phyloP scores from a whole-genome alignment of 1,284 basidiomycete species.

The Leccinum fuscescens region DNA sequence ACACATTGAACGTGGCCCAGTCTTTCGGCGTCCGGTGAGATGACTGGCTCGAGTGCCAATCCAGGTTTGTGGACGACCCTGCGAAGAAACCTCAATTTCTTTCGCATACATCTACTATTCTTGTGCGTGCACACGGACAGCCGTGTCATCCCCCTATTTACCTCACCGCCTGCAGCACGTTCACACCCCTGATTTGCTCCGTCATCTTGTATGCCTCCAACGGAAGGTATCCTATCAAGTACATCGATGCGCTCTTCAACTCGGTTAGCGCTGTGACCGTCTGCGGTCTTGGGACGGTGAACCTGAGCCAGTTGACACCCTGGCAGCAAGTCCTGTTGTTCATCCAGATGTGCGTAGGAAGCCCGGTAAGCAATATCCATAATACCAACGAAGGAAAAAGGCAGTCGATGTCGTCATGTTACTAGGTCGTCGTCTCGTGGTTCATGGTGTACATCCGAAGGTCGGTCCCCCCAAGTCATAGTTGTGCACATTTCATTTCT shows the following conservation, averaged over 20 bases:
- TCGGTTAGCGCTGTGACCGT: constrained; percentile 79
- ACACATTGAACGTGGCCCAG: too few relatives aligned
- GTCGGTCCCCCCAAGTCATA: constrained; percentile 31
- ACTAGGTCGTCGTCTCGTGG: constrained; percentile 67
- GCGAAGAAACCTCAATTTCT: constrained; percentile 64
- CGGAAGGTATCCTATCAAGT: constrained; percentile 59
- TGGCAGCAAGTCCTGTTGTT: constrained; percentile 79
- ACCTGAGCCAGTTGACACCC: constrained; percentile 69
- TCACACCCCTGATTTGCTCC: constrained; percentile 73
- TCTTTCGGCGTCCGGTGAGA: background rate
- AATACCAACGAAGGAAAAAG: background rate
- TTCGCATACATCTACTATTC: constrained; percentile 56
- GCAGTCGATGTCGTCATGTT: background rate
- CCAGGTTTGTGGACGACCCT: constrained; percentile 33
- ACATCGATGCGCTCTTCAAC: constrained; percentile 75
- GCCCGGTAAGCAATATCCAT: constrained; percentile 50
- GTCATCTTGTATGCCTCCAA: constrained; percentile 75
- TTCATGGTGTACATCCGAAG: constrained; percentile 67
- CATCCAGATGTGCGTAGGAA: constrained; percentile 70
- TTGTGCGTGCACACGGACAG: constrained; percentile 41
- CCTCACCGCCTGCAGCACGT: constrained; percentile 50
- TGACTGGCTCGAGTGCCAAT: constrained; percentile 12
- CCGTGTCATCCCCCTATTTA: constrained; percentile 20
- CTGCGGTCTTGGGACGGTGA: constrained; percentile 73
- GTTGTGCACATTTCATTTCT: background rate